A percentile compares a stretch with the other conserved stretches of the same genome.
These are phyloP conservation scores for Candida gorgasii DNA, from an alignment of 805 yeast species.

Conservation along the genomic window DNA sequence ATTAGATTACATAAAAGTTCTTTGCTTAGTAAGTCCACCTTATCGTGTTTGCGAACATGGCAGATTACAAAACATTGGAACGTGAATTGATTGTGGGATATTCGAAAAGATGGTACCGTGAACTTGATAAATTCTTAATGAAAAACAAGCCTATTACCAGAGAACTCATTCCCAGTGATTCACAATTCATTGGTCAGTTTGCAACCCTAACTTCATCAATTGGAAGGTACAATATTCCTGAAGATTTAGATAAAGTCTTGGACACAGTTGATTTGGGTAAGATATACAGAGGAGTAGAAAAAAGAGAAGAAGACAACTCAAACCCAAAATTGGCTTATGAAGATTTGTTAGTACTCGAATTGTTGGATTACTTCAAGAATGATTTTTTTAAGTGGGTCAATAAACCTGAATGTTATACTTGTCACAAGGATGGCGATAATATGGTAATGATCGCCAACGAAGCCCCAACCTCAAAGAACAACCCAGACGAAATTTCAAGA, in stretches of 20 bases:
- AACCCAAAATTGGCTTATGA: slow-evolving; percentile 26
- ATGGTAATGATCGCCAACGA: slow-evolving; percentile 39
- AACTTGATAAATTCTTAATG: neutral
- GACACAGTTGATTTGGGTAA: slow-evolving; percentile 60
- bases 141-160: neutral
- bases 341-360: slow-evolving; percentile 35
- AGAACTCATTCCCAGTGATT: neutral
- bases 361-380: slow-evolving; percentile 56
- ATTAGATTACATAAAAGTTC: no score
- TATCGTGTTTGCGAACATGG: slow-evolving; percentile 3
- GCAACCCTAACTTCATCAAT: neutral
- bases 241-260: slow-evolving; percentile 51
- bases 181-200: slow-evolving; percentile 3
- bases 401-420: slow-evolving; percentile 58
- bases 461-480: slow-evolving; percentile 33
- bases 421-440: slow-evolving; percentile 41
- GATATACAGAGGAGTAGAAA: slow-evolving; percentile 63
- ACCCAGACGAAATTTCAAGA: slow-evolving; percentile 47
- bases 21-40: no score
- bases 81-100: slow-evolving; percentile 1
- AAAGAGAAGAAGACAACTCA: slow-evolving; percentile 30
- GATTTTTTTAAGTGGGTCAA: slow-evolving; percentile 86
- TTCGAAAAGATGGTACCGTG: neutral
- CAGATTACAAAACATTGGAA: neutral
- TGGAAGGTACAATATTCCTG: slow-evolving; percentile 17